Base-by-base conservation (phyloP, 2,329 filamentous ascomycete species). In the Pseudogymnoascus sp. region DNA sequence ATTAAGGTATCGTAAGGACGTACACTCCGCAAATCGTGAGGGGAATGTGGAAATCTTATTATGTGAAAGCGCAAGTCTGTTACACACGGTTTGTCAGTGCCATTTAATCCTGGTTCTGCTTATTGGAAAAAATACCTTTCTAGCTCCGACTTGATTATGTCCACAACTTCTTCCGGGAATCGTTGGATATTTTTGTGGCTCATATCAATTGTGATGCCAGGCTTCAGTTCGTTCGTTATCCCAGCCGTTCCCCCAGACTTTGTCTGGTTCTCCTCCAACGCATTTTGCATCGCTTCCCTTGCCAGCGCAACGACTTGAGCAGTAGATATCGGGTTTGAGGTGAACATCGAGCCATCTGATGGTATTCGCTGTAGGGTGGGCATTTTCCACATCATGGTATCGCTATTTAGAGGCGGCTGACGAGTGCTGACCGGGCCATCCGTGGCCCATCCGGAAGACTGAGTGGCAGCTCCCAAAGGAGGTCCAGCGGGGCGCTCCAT, bases 11-110 rank as follows among this genome's bases (percentile, higher is more conserved):
- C 89, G 87, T 65, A 93, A 77, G 60, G 88, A 89, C 44, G 85
- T 87, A 76, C 89, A 93, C 76, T 92, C 89, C 37, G 87, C 82
- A 69, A 93, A 89, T 62, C 89, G 83, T 23, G 79, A 72, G 5
- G 90, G 90, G 56, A 93, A 84, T n/a, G 83, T 81, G 34, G 84
- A 81, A 64, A 92, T 79, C 68, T 85, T 86, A 74, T 93, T 93
- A 76, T 93, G 89, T n/a, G 89, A 91, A 67, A 93, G 79, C 60
- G 90, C 90, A 62, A 93, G 83, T 69, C 89, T 92, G 67, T 61
- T 59, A 64, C 18, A 66, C 63, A 42, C 10, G 11, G 28, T 34
- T 56, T 63, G 63, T 73, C 65, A 73, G 71, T 60, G 60, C 44
- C 34, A 34, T 83, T 42, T 31, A 36, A 59, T 28, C 44, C 50